phyloP scores from a whole-genome alignment of 108 stramenopile species.

The Chaetoceros tenuissimus region DNA sequence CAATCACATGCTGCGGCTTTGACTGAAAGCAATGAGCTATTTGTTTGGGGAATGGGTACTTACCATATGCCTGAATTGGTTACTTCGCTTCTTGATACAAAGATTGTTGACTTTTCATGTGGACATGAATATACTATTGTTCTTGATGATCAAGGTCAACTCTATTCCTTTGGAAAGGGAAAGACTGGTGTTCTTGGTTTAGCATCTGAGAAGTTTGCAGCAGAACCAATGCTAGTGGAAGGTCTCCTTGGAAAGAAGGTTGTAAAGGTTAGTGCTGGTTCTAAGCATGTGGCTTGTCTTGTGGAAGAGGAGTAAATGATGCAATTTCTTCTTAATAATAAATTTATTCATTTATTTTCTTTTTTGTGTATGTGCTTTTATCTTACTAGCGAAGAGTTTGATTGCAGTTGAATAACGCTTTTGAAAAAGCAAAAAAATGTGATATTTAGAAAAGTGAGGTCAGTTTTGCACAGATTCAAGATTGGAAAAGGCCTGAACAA shows the following conservation, averaged over 20 bases:
- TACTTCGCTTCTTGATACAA: slow-evolving; percentile 32
- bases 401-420: too few species aligned
- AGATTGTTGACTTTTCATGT: slow-evolving; percentile 62
- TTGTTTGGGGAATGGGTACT: slow-evolving; percentile 82
- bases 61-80: slow-evolving; percentile 72
- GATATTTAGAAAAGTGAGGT: too few species aligned
- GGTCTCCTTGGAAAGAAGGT: slow-evolving; percentile 38
- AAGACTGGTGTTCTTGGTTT: slow-evolving; percentile 74
- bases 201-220: slow-evolving; percentile 32
- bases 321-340: not conserved
- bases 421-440: too few species aligned
- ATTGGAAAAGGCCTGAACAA: too few species aligned
- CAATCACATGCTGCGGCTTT: slow-evolving; percentile 80
- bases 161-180: slow-evolving; percentile 61
- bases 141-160: slow-evolving; percentile 47
- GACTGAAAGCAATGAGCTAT: slow-evolving; percentile 74
- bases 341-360: too few species aligned
- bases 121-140: slow-evolving; percentile 73
- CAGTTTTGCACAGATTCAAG: too few species aligned
- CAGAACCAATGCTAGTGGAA: slow-evolving; percentile 52
- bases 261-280: slow-evolving; percentile 49
- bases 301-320: slow-evolving; percentile 16
- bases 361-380: too few species aligned
- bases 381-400: too few species aligned
- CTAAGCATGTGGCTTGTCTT: slow-evolving; percentile 61